A percentile compares a stretch with the other conserved stretches of the same genome.
Conservation (phyloP, 139 green algal species). For the Choricystis sp. region DNA sequence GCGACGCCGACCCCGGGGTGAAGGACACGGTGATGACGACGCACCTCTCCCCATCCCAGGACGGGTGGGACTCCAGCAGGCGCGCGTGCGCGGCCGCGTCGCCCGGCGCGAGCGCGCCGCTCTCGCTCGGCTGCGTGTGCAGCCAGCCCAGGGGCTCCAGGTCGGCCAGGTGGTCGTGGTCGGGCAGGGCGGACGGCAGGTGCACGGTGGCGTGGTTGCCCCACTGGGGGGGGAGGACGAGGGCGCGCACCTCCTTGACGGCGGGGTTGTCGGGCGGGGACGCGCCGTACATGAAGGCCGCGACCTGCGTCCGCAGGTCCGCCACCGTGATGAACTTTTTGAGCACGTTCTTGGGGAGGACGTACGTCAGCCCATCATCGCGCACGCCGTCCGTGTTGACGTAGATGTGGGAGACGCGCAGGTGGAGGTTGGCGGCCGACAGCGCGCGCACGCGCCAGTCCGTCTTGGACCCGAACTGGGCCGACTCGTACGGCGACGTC, state of each 20-base stretch:
- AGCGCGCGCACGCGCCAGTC: conserved; percentile 98
- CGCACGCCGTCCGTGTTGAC: conserved; percentile 49
- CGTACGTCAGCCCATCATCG: conserved; percentile 55
- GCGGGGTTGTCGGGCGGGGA: conserved; percentile 89
- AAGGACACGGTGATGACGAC: conserved; percentile 87
- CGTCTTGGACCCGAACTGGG: conserved; percentile 84
- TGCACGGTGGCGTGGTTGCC: conserved; percentile 88
- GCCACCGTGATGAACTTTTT: conserved; percentile 98
- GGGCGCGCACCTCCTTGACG: conserved; percentile 91
- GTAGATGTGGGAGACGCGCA: conserved; percentile 99
- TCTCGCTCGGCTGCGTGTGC: conserved; percentile 96
- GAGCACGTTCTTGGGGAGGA: conserved; percentile 98
- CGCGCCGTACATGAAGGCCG: conserved; percentile 86
- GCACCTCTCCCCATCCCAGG: conserved; percentile 93
- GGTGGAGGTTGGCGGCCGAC: conserved; percentile 88
- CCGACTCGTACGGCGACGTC: conserved; percentile 91
- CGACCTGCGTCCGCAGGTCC: conserved; percentile 90
- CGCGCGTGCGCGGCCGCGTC: conserved; percentile 84
- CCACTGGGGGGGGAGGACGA: conserved; percentile 95
- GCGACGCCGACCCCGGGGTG: conserved; percentile 83
- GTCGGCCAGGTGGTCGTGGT: conserved; percentile 91
- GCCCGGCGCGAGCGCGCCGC: conserved; percentile 69
- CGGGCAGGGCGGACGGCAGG: conserved; percentile 67
- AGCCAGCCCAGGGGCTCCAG: conserved; percentile 98
- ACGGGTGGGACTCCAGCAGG: conserved; percentile 83